These are phyloP conservation scores for Abrus precatorius DNA, from an alignment of 306 rosid genomes.

Conservation along the genomic window DNA sequence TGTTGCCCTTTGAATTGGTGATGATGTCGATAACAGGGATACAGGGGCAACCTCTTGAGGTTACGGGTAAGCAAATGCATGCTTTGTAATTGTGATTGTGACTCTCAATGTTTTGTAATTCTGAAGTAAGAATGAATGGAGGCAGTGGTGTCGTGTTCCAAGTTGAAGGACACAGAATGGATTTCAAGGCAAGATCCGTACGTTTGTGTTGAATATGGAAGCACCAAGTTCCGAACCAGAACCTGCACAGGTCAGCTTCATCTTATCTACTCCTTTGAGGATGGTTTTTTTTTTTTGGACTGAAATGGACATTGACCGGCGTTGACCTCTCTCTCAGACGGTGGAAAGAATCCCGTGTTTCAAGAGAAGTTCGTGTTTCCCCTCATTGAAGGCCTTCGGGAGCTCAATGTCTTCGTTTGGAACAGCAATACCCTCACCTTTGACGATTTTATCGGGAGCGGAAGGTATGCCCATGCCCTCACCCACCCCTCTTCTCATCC, in stretches of 20 bases:
- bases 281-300: too few relatives aligned
- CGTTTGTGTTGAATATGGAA: constrained; percentile 80
- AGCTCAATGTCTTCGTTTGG: constrained; percentile 76
- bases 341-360: constrained; percentile 73
- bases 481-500: background rate
- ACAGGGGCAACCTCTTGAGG: constrained; percentile 80
- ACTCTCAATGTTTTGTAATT: background rate
- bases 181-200: constrained; percentile 90
- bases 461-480: constrained; percentile 53
- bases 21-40: constrained; percentile 69
- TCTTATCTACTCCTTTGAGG: too few relatives aligned
- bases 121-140: background rate
- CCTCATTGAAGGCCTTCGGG: constrained; percentile 86
- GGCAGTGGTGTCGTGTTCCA: constrained; percentile 76
- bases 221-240: constrained; percentile 72
- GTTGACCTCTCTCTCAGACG: constrained; percentile 59
- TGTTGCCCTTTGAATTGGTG: background rate
- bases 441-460: constrained; percentile 88
- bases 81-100: background rate
- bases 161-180: constrained; percentile 91
- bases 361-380: constrained; percentile 81
- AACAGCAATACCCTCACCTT: constrained; percentile 78
- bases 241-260: constrained; percentile 69
- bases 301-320: background rate
- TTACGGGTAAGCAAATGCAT: constrained; percentile 62